These are phyloP conservation scores for Colletotrichum sp. DNA, from an alignment of 2,329 filamentous ascomycete genomes.

Conservation along the genomic window DNA sequence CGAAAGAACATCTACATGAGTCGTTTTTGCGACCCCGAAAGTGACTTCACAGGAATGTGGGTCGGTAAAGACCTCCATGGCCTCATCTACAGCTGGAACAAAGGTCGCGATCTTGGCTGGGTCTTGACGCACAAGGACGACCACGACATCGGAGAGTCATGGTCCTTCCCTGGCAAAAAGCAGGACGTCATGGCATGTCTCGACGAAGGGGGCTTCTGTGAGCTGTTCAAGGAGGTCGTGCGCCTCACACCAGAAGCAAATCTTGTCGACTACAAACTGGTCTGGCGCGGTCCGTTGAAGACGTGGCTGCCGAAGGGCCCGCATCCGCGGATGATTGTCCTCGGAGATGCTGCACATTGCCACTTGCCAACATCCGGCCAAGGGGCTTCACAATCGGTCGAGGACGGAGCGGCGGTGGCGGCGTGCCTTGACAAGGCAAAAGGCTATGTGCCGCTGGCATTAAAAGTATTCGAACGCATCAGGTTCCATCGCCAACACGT, in stretches of 20 bases:
- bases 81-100: not conserved
- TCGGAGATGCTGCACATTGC: not conserved
- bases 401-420: not conserved
- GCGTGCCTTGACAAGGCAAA: not conserved
- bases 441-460: not conserved
- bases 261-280: not conserved
- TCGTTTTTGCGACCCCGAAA: not conserved
- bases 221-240: not conserved
- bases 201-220: not conserved
- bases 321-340: not conserved
- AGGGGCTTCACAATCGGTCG: not conserved
- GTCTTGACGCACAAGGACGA: not conserved
- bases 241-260: not conserved
- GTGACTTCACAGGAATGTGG: not conserved
- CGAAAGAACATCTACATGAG: not conserved
- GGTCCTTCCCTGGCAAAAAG: not conserved
- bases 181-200: not conserved
- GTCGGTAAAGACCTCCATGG: not conserved
- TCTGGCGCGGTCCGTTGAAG: not conserved
- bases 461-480: not conserved
- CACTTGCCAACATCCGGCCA: not conserved
- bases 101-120: not conserved
- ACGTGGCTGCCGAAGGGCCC: not conserved
- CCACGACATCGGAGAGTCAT: not conserved
- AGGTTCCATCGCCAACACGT: not conserved